phyloP scores from a whole-genome alignment of 192 early-diverging fungal species.

The Spinellus fusiger region DNA sequence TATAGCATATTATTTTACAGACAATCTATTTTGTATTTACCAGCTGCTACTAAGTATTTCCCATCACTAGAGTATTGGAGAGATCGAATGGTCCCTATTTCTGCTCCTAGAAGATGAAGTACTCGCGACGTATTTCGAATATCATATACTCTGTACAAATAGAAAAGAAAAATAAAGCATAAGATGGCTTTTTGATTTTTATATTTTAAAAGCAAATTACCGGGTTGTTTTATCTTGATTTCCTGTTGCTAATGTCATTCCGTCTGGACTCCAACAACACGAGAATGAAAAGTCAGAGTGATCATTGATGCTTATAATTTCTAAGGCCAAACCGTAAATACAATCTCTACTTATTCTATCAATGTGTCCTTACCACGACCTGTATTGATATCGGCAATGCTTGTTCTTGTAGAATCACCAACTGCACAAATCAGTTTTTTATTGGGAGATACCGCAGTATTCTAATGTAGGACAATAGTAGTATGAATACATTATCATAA shows the following conservation, averaged over 20 bases:
- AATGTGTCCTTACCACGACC: slow-evolving; percentile 34
- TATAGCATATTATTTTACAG: not conserved
- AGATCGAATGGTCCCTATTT: slow-evolving; percentile 54
- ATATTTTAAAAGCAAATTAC: slow-evolving; percentile 1
- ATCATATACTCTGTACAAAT: slow-evolving; percentile 55
- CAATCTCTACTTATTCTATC: not conserved
- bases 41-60: slow-evolving; percentile 43
- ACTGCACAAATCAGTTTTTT: slow-evolving; percentile 51
- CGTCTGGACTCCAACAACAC: slow-evolving; percentile 58
- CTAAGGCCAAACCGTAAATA: slow-evolving; percentile 4
- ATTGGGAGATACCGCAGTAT: slow-evolving; percentile 51
- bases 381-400: slow-evolving; percentile 37
- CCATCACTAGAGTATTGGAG: slow-evolving; percentile 56
- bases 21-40: not conserved
- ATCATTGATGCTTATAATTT: slow-evolving; percentile 38
- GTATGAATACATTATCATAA: not conserved
- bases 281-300: slow-evolving; percentile 67
- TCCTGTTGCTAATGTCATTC: slow-evolving; percentile 53
- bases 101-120: slow-evolving; percentile 40
- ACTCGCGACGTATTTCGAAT: slow-evolving; percentile 49
- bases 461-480: too few relatives aligned
- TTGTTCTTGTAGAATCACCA: slow-evolving; percentile 45
- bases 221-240: slow-evolving; percentile 53
- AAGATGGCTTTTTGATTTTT: too few relatives aligned
- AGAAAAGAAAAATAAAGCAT: not conserved